Evolutionary conservation across 768 basidiomycete species (phyloP), one percentile per base, ranked within the genome.

Genomic region (Kwoniella shandongensis): DNA sequence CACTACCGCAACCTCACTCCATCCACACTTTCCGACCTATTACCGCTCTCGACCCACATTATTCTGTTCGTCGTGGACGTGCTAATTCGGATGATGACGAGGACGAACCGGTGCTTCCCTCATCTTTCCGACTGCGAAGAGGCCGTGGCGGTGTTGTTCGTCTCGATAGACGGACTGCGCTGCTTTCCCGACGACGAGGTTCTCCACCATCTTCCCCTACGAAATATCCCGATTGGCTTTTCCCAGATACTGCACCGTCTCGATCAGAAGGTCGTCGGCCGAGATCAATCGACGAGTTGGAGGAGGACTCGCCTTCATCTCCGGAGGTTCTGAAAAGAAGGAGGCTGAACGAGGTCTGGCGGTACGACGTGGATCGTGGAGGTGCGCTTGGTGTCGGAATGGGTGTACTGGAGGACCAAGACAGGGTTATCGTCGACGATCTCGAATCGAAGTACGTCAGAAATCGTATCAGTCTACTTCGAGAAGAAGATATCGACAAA

Each of bases 81-180:
- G 32, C 29, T 12, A 40, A 54, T 29, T 54, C 60, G 18, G 54
- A 57, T 4, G 59, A 59, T 10, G 57, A 65, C 6, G 62, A 69
- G 20, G 47, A 56, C 15, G 78, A 42, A 64, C 77, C 42, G 68
- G 78, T 59, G 13, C 66, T 62, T 26, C 79, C 73, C 4, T 62
- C 77, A 7, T 70, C 79, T 8, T 78, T 91, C 54, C 88, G 93
- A 59, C 67, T 87, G 45, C 87, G 94, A 8, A 76, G 82, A 54
- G 91, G 91, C 1, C 88, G 94, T 52, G 89, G 88, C 30, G 93
- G 93, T 3, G 83, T 89, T 26, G 72, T 86, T 13, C 79, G 85
- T 61, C 65, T 94, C 17, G 91, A 96, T 77, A 83, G 94, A 46
- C 83, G 86, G 2, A 51, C 51, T 20, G 56, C 65, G 8, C 20